Conservation (phyloP, 2,329 filamentous ascomycete species). For the Trichothecium sympodiale region DNA sequence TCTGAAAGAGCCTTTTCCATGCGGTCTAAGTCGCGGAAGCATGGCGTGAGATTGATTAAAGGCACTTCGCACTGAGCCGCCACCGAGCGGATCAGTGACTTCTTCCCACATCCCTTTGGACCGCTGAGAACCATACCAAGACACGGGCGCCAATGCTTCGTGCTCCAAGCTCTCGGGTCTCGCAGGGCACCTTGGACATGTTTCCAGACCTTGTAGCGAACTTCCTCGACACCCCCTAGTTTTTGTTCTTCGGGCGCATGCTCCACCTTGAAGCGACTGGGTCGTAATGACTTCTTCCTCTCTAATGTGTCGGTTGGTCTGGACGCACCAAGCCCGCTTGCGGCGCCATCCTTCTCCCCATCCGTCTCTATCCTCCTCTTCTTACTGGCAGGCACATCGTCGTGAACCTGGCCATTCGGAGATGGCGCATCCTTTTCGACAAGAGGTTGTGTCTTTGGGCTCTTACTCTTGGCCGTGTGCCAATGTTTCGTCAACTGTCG, state of each 20-base stretch:
- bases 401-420: slow-evolving; percentile 3
- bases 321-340: slow-evolving; percentile 8
- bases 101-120: slow-evolving; percentile 73
- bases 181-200: background rate
- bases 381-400: slow-evolving; percentile 17
- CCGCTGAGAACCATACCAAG: slow-evolving; percentile 64
- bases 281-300: slow-evolving; percentile 18
- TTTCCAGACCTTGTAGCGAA: slow-evolving; percentile 4
- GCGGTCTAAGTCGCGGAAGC: slow-evolving; percentile 26
- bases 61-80: slow-evolving; percentile 63
- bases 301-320: slow-evolving; percentile 10
- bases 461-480: slow-evolving; percentile 12
- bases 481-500: slow-evolving; percentile 30
- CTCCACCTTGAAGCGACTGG: slow-evolving; percentile 19
- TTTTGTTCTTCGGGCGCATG: slow-evolving; percentile 9
- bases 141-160: slow-evolving; percentile 5
- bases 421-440: slow-evolving; percentile 11
- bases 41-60: slow-evolving; percentile 45
- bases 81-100: slow-evolving; percentile 62
- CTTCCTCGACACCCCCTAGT: slow-evolving; percentile 19
- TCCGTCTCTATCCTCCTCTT: slow-evolving; percentile 20
- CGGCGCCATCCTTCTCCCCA: slow-evolving; percentile 13
- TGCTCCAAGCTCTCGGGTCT: background rate
- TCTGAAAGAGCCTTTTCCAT: slow-evolving; percentile 27
- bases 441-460: slow-evolving; percentile 14